Conservation (phyloP, 179 eudicot genomes). For the Sideroxylon spinosum region DNA sequence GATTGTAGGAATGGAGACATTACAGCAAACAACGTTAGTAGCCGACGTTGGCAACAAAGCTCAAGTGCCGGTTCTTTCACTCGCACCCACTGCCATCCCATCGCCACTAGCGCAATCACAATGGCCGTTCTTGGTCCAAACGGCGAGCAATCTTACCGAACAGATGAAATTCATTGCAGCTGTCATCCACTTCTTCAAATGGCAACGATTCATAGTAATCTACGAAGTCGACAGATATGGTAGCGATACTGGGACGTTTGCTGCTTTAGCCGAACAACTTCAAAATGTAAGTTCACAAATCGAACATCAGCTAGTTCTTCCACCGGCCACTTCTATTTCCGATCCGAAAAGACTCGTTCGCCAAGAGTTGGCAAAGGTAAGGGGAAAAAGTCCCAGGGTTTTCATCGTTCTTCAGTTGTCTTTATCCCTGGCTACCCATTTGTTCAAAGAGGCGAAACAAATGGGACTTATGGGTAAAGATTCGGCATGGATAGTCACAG, state of each 20-base stretch:
- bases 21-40: constrained; percentile 34
- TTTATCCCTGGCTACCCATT: constrained; percentile 17
- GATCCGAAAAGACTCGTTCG: constrained; percentile 27
- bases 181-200: no score
- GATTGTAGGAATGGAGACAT: constrained; percentile 23
- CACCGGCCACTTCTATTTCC: constrained; percentile 27
- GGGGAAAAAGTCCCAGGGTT: constrained; percentile 26
- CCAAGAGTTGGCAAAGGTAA: constrained; percentile 18
- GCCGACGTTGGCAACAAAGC: no score
- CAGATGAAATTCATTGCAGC: no score
- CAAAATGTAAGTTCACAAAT: constrained; percentile 25
- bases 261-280: constrained; percentile 32
- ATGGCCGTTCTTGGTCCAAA: no score
- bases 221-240: no score
- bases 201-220: no score
- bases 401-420: constrained; percentile 44
- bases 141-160: no score
- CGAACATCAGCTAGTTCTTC: constrained; percentile 30
- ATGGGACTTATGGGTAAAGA: constrained; percentile 34
- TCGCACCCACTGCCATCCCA: no score
- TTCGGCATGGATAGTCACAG: constrained; percentile 42
- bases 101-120: no score
- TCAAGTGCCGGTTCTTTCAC: no score
- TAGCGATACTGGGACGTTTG: neutral
- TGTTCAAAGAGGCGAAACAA: constrained; percentile 39